These are phyloP conservation scores for Limtongia smithiae DNA, from an alignment of 805 yeast genomes.

Conservation along the genomic window DNA sequence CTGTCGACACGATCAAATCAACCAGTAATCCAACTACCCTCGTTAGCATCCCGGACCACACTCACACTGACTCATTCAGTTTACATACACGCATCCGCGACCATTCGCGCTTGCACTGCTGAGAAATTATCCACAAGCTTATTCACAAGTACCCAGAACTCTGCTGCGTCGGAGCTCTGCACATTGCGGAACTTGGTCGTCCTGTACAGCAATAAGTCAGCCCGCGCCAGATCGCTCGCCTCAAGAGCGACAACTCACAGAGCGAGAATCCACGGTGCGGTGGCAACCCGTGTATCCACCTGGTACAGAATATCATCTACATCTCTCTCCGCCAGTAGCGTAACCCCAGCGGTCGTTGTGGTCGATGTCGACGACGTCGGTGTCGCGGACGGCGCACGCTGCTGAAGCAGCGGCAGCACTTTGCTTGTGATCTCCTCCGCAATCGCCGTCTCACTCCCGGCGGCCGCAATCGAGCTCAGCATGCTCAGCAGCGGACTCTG, in stretches of 20 bases:
- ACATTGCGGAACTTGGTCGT: not conserved
- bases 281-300: slow-evolving; percentile 13
- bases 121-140: slow-evolving; percentile 4
- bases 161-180: not conserved
- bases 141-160: slow-evolving; percentile 4
- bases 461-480: slow-evolving; percentile 4
- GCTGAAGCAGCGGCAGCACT: slow-evolving; percentile 16
- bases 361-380: no score
- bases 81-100: slow-evolving; percentile 10
- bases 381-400: not conserved
- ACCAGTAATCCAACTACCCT: slow-evolving; percentile 8
- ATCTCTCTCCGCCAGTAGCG: slow-evolving; percentile 4
- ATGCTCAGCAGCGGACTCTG: slow-evolving; percentile 2
- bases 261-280: slow-evolving; percentile 22
- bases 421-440: slow-evolving; percentile 4
- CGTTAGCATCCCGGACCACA: not conserved
- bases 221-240: not conserved
- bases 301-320: slow-evolving; percentile 5
- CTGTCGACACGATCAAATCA: not conserved
- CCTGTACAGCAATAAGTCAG: not conserved
- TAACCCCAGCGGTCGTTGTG: no score
- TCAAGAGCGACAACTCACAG: slow-evolving; percentile 6
- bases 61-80: not conserved
- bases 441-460: not conserved
- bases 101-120: slow-evolving; percentile 12